phyloP scores from a whole-genome alignment of 169 alveolate species.

The Cryptosporidium felis region DNA sequence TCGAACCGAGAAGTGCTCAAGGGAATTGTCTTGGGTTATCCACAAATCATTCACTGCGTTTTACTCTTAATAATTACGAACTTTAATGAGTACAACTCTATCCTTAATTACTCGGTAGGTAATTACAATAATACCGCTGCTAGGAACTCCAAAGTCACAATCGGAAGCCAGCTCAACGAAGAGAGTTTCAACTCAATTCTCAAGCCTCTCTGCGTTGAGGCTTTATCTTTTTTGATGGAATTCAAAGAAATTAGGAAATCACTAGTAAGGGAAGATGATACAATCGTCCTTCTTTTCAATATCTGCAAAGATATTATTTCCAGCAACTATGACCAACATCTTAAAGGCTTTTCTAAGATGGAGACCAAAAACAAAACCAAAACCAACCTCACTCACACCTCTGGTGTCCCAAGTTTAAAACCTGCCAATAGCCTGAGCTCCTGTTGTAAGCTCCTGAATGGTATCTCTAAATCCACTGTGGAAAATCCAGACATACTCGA shows the following conservation, averaged over 20 bases:
- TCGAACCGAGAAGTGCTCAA: conserved; percentile 25
- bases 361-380: too few species aligned
- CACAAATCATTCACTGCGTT: conserved; percentile 50
- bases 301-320: conserved; percentile 22
- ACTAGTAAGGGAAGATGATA: conserved; percentile 31
- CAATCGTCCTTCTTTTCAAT: conserved; percentile 15
- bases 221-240: conserved; percentile 32
- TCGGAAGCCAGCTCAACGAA: background rate
- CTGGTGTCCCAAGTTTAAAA: too few species aligned
- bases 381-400: too few species aligned
- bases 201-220: conserved; percentile 9
- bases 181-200: background rate
- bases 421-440: conserved; percentile 9
- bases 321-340: background rate
- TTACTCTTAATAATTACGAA: conserved; percentile 17
- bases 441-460: conserved; percentile 31
- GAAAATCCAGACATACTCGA: conserved; percentile 18
- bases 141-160: background rate
- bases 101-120: background rate
- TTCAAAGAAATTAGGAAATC: conserved; percentile 15
- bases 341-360: background rate
- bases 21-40: conserved; percentile 9
- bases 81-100: conserved; percentile 14
- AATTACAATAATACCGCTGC: too few species aligned
- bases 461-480: conserved; percentile 14